Base-by-base conservation (phyloP, 345 rosid genomes). In the Gossypium australe region DNA sequence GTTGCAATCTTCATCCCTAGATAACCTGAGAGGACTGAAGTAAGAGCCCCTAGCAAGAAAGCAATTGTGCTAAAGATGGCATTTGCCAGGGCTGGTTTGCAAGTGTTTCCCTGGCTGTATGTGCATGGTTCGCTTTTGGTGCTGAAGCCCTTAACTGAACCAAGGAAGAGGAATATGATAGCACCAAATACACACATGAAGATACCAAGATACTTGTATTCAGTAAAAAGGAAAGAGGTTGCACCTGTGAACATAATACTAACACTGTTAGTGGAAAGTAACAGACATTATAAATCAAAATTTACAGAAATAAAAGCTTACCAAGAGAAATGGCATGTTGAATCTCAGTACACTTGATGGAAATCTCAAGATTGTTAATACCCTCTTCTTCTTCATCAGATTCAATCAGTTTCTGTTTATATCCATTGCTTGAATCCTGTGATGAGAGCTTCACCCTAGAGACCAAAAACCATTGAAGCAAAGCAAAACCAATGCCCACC, bases 1-100 rank as follows among this genome's bases (percentile, higher is more conserved):
- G 94, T 88, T 17, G 92, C 92, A 51, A 88, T 88, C 73, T 89
- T 89, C 94, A 88, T 89, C 64, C 94, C 94, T 3, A 88, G 87
- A 67, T 86, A 89, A 11, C 94, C 92, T 11, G 92, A 89, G 44
- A 86, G 85, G 63, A 85, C 86, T 3, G 94, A 89, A 20, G 94
- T 89, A 24, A 88, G 44, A 16, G 88, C 92, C 13, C 92, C 94
- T 2, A 88, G 94, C 81, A 89, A 82, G 84, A 89, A 89, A 73
- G 94, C 90, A 29, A 89, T 17, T n/a, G 90, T 85, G 86, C 85
- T 88, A 66, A 89, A 88, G 63, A 76, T 4, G 1, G 92, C 87
- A 78, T 85, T 88, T 41, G 86, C 94, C 71, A 89, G 80, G 59
- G 94, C 92, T 25, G 86, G 92, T 72, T 88, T 89, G 67, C 92